Conservation (phyloP, 768 basidiomycete genomes). For the Ramaria sp. region DNA sequence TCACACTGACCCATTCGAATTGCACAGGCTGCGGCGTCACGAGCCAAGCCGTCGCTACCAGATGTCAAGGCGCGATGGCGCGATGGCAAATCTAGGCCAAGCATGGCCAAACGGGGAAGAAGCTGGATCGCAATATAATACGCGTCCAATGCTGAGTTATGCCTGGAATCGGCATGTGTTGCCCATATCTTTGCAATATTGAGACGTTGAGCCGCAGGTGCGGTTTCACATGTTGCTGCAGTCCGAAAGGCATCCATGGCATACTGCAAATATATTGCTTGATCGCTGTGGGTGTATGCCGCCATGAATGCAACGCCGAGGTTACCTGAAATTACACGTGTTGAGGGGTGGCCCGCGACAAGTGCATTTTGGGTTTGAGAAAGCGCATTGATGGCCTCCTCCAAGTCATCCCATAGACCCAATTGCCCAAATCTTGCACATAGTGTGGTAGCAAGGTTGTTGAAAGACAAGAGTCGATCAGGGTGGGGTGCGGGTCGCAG, state of each 20-base stretch:
- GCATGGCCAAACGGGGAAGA: conserved; percentile 11
- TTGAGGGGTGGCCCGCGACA: background rate
- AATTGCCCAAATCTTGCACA: conserved; percentile 18
- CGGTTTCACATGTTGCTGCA: background rate
- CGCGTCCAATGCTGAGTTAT: conserved; percentile 20
- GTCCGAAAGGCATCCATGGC: background rate
- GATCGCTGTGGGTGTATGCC: background rate
- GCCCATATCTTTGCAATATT: background rate
- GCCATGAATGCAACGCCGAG: background rate
- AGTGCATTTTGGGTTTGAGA: background rate
- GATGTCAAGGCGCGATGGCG: conserved; percentile 14
- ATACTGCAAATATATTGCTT: background rate
- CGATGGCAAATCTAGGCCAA: conserved; percentile 13
- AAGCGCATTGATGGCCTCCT: conserved; percentile 15
- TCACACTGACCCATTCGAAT: conserved; percentile 15
- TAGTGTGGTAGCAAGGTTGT: conserved; percentile 20
- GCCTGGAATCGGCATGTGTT: conserved; percentile 10
- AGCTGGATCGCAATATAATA: conserved; percentile 19
- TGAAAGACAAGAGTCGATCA: conserved; percentile 11
- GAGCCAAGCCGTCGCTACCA: conserved; percentile 15
- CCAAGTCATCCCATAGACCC: conserved; percentile 18
- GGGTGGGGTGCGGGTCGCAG: conserved; percentile 9
- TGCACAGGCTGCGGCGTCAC: conserved; percentile 19
- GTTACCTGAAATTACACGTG: background rate
- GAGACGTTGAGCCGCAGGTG: background rate